Conservation (phyloP, 2,329 filamentous ascomycete species). For the Pseudogymnoascus sp. region DNA sequence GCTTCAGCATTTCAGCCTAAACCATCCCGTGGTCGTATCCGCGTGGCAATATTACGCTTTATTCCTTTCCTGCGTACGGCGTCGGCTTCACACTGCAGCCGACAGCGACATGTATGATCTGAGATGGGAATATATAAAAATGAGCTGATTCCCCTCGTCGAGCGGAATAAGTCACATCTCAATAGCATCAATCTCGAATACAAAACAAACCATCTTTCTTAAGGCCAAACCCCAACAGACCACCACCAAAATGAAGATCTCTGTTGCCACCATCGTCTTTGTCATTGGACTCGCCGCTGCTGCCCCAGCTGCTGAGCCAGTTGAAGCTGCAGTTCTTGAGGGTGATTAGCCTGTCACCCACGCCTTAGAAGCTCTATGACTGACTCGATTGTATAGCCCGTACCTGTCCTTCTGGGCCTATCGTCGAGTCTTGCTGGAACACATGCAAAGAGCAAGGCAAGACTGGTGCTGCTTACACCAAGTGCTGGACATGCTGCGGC, state of each 20-base stretch:
- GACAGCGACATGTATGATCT: no score
- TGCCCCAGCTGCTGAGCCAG: background rate
- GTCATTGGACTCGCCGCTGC: background rate
- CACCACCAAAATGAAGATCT: background rate
- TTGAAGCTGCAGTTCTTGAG: background rate
- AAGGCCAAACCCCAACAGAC: background rate
- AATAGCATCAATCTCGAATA: background rate
- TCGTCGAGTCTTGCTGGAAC: background rate
- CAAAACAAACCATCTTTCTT: background rate
- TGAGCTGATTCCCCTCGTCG: background rate
- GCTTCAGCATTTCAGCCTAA: slow-evolving; percentile 1
- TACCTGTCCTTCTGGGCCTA: background rate
- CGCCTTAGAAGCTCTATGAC: background rate
- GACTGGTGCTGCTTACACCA: slow-evolving; percentile 3
- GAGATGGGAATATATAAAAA: background rate
- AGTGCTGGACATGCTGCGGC: background rate
- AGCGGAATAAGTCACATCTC: background rate
- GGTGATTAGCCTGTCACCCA: background rate
- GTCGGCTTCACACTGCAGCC: background rate
- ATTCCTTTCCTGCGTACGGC: background rate
- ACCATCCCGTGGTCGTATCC: background rate
- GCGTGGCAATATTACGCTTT: background rate
- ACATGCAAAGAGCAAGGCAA: background rate
- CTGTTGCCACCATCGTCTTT: background rate
- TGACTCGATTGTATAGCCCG: background rate